These are phyloP conservation scores for Claviceps cyperi DNA, from an alignment of 2,329 filamentous ascomycete species.

Conservation along the genomic window DNA sequence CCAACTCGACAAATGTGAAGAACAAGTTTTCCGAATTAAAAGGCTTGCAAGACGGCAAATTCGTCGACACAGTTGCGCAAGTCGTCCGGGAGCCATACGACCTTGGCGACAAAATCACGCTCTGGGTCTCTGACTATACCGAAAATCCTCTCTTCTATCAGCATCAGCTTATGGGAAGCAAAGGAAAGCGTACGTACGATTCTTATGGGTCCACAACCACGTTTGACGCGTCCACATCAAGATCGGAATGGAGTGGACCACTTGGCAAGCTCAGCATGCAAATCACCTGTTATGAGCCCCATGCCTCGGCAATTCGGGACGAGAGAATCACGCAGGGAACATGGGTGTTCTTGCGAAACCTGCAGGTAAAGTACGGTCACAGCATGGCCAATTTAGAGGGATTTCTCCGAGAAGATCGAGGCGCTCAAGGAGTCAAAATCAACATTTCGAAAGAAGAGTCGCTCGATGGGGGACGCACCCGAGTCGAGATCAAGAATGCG, in stretches of 20 bases:
- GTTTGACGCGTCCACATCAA: slow-evolving; percentile 10
- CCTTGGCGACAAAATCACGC: slow-evolving; percentile 30
- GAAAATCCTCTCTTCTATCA: slow-evolving; percentile 49
- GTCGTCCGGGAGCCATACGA: slow-evolving; percentile 42
- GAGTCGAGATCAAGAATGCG: slow-evolving; percentile 39
- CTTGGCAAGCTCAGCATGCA: slow-evolving; percentile 58
- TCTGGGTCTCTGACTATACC: slow-evolving; percentile 79
- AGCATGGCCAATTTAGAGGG: slow-evolving; percentile 52
- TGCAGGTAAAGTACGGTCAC: slow-evolving; percentile 49
- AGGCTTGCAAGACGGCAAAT: slow-evolving; percentile 41
- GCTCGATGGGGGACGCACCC: slow-evolving; percentile 26
- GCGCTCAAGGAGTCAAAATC: slow-evolving; percentile 29
- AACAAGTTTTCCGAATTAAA: slow-evolving; percentile 51
- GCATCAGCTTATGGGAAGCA: slow-evolving; percentile 20
- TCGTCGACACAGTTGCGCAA: slow-evolving; percentile 57
- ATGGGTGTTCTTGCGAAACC: slow-evolving; percentile 55
- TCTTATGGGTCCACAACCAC: slow-evolving; percentile 36
- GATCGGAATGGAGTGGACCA: slow-evolving; percentile 53
- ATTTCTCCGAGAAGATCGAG: slow-evolving; percentile 47
- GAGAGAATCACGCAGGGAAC: slow-evolving; percentile 38
- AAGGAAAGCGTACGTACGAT: slow-evolving; percentile 32
- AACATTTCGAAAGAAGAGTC: slow-evolving; percentile 38
- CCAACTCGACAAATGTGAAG: slow-evolving; percentile 27
- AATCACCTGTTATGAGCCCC: slow-evolving; percentile 55
- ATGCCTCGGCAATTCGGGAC: slow-evolving; percentile 43